Evolutionary conservation across 108 stramenopile species (phyloP), one percentile per base, ranked within the genome.

Genomic region (Conticribra guillardii): DNA sequence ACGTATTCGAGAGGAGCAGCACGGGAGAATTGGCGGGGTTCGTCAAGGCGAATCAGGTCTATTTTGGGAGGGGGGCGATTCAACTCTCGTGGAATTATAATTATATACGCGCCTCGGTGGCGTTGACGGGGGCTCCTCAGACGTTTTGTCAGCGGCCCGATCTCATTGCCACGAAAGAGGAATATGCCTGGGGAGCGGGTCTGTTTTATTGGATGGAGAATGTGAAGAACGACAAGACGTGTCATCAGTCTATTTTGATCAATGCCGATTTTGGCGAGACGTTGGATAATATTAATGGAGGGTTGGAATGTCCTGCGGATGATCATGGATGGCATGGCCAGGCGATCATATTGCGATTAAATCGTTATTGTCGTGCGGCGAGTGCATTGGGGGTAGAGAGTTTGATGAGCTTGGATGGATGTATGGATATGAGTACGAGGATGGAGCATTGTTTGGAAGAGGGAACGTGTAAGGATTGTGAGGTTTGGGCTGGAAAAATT

Each of bases 141-240:
- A 80, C 79, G 0, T 80, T 80, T 41, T 80, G 79, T 28, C 79
- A 80, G 28, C 52, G 71, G 30, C 79, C 79, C 4, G 79, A 80
- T 29, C 49, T 68, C 26, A 67, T 80, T 0, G 79, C 79, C 3
- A 80, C 79, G 14, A 58, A 73, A 19, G 79, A 80, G 54, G 65
- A 71, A 19, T 80, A 80, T 32, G 79, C 79, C 0, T 80, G 79
- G 79, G 79, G 79, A 0, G 79, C 71, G 22, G 79, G 79, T 0
- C 26, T 80, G 30, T 80, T 73, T 45, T 80, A 58, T 32, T 80
- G 79, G 79, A 80, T 80, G 79, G 79, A 80, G 44, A 80, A 80
- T 52, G 49, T 73, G 27, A 80, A 80, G 61, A 80, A 73, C 46
- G 79, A 80, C 45, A 52, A 49, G 37, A 64, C 79, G 19, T 80